phyloP scores from a whole-genome alignment of 2,329 filamentous ascomycete genomes.

The Aureobasidium musti region DNA sequence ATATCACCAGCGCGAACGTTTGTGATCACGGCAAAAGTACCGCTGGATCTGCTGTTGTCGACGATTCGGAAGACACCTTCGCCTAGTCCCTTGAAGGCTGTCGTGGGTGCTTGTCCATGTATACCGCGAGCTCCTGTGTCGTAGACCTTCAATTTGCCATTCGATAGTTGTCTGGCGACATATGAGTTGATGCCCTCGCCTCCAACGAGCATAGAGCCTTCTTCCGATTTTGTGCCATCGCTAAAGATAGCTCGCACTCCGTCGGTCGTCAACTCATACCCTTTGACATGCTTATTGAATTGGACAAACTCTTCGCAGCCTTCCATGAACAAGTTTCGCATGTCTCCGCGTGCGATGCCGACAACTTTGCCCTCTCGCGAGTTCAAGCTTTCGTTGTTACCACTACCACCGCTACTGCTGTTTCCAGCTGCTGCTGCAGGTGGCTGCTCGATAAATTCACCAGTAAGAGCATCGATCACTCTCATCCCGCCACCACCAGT shows the following conservation, averaged over 20 bases:
- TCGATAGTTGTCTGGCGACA: constrained; percentile 61
- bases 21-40: constrained; percentile 60
- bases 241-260: constrained; percentile 62
- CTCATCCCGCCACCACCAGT: constrained; percentile 59
- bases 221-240: constrained; percentile 60
- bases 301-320: constrained; percentile 59
- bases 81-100: constrained; percentile 62
- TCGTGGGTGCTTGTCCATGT: constrained; percentile 64
- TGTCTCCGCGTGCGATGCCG: constrained; percentile 64
- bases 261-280: constrained; percentile 58
- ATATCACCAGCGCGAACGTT: constrained; percentile 63
- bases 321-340: constrained; percentile 60
- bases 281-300: constrained; percentile 59
- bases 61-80: constrained; percentile 63
- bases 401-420: constrained; percentile 29
- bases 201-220: constrained; percentile 61
- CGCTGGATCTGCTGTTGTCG: constrained; percentile 53
- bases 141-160: constrained; percentile 61
- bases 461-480: constrained; percentile 57
- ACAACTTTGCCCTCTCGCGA: constrained; percentile 62
- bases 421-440: constrained; percentile 30
- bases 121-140: constrained; percentile 66
- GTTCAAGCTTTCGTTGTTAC: constrained; percentile 40
- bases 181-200: constrained; percentile 65
- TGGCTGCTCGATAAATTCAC: constrained; percentile 44